Base-by-base conservation (phyloP, 805 yeast genomes). In the Soucietia sequanensis region DNA sequence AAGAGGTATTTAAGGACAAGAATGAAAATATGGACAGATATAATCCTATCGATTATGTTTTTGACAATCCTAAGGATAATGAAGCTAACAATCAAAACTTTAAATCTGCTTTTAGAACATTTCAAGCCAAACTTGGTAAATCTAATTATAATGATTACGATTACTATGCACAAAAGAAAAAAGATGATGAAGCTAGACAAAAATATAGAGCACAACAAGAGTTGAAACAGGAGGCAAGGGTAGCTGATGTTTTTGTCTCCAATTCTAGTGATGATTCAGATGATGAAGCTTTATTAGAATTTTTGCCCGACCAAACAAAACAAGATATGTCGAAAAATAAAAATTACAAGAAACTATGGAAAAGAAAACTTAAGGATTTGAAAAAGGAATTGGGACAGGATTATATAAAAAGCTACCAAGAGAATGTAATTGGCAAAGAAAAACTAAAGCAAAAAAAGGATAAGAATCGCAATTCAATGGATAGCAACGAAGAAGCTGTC, bases 31-130 rank as follows among this genome's bases (percentile, higher is more conserved):
- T 43, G 23, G 57, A 49, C 23, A 50, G 48, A 27, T 59, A 60
- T 31, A 67, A 63, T 37, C 74, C 74, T 2, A 60, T 61, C 42
- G 70, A 65, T 35, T 45, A 52, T 25, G 72, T 68, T 5, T 68
- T 68, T 42, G 58, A 60, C 23, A 28, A 30, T 7, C 12, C 23
- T 5, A 11, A 46, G 42, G 30, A 36, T 50, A 46, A 18, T 46
- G 23, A 43, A 14, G 52, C 50, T 10, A 47, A 53, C 29, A 50
- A 44, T 15, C 53, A 46, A 7, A 53, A 48, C 28, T 33, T 62
- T 14, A 44, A 51, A 19, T 56, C 47, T 15, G 62, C 62, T 2
- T 47, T 63, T 24, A 56, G 54, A 38, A 50, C 42, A 24, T 38
- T 65, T 14, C 60, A 56, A 31, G 50, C 46, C 4, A 57, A 52